Evolutionary conservation across 139 green algal species (phyloP).

Genomic region (Zygnema circumcarinatum): DNA sequence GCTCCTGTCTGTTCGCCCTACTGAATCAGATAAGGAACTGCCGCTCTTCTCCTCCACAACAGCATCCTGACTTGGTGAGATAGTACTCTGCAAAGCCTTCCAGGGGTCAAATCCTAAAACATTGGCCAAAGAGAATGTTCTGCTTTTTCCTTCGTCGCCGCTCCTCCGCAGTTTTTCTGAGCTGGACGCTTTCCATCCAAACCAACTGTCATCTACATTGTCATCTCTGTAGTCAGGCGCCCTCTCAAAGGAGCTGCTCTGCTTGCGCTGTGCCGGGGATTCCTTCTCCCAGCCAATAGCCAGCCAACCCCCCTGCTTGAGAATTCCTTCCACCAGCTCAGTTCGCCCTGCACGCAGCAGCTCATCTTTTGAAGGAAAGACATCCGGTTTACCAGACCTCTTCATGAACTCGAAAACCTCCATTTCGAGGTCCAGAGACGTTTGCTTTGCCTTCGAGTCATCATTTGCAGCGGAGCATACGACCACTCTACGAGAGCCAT

Average conservation of each 20-base stretch:
- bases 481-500: too few species aligned
- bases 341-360: slow-evolving; percentile 19
- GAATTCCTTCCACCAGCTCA: slow-evolving; percentile 32
- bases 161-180: neutral
- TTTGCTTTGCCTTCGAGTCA: neutral
- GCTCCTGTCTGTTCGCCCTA: too few species aligned
- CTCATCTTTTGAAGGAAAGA: slow-evolving; percentile 26
- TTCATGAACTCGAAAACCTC: slow-evolving; percentile 46
- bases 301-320: slow-evolving; percentile 29
- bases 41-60: too few species aligned
- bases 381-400: neutral
- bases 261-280: neutral
- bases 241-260: neutral
- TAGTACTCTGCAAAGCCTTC: neutral
- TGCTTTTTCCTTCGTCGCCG: neutral
- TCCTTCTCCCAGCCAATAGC: slow-evolving; percentile 26
- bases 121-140: neutral
- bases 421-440: slow-evolving; percentile 37
- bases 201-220: neutral
- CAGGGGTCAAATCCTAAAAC: neutral
- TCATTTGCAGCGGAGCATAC: too few species aligned
- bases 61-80: neutral
- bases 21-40: too few species aligned
- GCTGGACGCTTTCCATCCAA: neutral
- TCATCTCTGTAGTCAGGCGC: neutral